Percentiles rank a stretch among this genome's conserved stretches.
These are phyloP conservation scores for Ustilago loliicola DNA, from an alignment of 1,284 basidiomycete species.

Conservation along the genomic window DNA sequence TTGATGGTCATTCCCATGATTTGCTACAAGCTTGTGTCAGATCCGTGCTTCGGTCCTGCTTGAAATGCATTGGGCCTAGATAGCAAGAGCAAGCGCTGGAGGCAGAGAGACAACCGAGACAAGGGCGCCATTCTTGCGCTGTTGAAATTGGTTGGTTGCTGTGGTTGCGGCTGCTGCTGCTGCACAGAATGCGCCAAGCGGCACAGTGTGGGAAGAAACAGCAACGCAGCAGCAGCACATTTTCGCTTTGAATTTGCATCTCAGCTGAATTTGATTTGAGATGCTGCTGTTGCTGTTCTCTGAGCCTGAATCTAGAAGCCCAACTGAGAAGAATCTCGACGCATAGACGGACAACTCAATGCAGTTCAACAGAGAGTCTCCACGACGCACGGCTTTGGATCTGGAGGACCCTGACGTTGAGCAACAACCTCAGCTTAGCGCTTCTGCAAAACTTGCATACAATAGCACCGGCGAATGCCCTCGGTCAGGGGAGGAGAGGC, in stretches of 20 bases:
- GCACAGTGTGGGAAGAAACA: neutral
- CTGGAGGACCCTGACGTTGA: neutral
- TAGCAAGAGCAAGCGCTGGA: too few relatives aligned
- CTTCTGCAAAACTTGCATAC: conserved; percentile 12
- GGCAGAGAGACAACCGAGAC: neutral
- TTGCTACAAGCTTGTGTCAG: too few relatives aligned
- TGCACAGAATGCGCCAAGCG: neutral
- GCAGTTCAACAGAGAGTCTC: neutral
- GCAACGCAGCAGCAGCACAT: neutral
- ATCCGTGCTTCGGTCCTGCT: too few relatives aligned
- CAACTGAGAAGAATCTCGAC: neutral
- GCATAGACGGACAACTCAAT: neutral
- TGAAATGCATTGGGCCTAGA: too few relatives aligned
- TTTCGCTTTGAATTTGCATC: neutral
- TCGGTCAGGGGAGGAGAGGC: neutral
- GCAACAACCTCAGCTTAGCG: neutral
- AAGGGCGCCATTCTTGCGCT: neutral
- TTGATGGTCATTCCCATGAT: too few relatives aligned
- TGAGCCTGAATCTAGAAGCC: conserved; percentile 11
- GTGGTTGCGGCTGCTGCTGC: too few relatives aligned
- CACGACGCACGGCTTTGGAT: neutral
- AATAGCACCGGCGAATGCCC: conserved; percentile 2
- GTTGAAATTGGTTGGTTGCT: neutral
- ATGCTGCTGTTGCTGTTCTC: neutral
- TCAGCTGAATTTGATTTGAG: neutral